Evolutionary conservation across 2,329 filamentous ascomycete species (phyloP).

Genomic region (Aspergillus phoenicis): DNA sequence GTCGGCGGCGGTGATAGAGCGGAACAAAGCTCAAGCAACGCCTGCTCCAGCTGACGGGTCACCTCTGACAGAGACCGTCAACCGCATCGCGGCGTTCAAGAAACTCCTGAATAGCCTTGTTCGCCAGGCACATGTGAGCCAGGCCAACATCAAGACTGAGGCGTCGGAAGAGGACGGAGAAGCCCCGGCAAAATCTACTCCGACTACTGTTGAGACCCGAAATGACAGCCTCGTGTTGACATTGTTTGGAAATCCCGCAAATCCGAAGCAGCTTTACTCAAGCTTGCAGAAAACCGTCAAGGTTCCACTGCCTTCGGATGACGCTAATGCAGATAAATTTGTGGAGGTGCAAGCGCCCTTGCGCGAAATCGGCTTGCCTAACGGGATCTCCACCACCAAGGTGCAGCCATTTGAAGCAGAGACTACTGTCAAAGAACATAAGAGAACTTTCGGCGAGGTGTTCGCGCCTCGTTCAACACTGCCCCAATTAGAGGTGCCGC

Average conservation of each 20-base stretch:
- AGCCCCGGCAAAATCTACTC: constrained; percentile 39
- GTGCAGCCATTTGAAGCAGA: constrained; percentile 57
- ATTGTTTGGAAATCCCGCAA: constrained; percentile 72
- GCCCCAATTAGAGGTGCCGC: constrained; percentile 45
- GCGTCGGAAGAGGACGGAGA: constrained; percentile 39
- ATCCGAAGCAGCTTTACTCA: constrained; percentile 79
- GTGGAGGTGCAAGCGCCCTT: constrained; percentile 54
- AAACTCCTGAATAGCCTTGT: constrained; percentile 65
- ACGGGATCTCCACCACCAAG: constrained; percentile 71
- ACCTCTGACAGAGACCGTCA: constrained; percentile 40
- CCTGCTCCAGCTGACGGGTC: constrained; percentile 29
- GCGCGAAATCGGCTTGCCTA: constrained; percentile 69
- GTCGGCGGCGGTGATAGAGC: constrained; percentile 40
- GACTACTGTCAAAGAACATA: constrained; percentile 30
- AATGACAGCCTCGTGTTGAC: constrained; percentile 68
- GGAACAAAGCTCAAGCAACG: constrained; percentile 36
- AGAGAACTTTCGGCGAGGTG: constrained; percentile 48
- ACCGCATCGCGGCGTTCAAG: constrained; percentile 60
- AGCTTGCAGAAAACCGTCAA: constrained; percentile 66
- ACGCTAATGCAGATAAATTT: constrained; percentile 36
- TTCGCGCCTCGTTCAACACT: constrained; percentile 45
- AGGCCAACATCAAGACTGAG: constrained; percentile 37
- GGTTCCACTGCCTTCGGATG: constrained; percentile 38
- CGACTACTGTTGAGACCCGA: constrained; percentile 44
- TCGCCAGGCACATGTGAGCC: constrained; percentile 60